Conservation (phyloP, 257 asterid genomes). For the Nicotiana paniculata region DNA sequence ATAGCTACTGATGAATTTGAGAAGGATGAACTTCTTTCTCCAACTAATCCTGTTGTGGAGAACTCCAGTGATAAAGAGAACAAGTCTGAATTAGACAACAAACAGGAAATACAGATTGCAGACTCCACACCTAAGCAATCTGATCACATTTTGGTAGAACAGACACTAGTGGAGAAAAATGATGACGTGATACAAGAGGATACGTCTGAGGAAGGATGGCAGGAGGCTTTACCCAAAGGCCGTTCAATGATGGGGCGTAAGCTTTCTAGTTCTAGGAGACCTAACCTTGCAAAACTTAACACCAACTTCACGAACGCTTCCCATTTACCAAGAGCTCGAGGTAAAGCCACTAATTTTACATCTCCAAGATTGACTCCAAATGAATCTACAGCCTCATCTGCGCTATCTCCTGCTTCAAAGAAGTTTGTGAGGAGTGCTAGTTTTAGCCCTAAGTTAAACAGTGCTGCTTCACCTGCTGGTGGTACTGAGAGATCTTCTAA, state of each 20-base stretch:
- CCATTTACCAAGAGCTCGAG: conserved; percentile 39
- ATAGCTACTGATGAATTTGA: conserved; percentile 37
- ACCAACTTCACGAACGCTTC: conserved; percentile 59
- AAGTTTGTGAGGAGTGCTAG: conserved; percentile 45
- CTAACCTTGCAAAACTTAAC: conserved; percentile 67
- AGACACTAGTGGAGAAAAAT: conserved; percentile 28
- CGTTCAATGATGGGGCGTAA: conserved; percentile 54
- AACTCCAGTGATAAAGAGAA: conserved; percentile 59
- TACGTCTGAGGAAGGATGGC: conserved; percentile 80
- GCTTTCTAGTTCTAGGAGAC: conserved; percentile 56
- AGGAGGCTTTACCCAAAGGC: conserved; percentile 81
- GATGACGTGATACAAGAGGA: conserved; percentile 42
- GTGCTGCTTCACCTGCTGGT: conserved; percentile 23
- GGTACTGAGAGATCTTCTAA: conserved; percentile 6
- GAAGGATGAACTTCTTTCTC: conserved; percentile 38
- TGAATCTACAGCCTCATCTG: conserved; percentile 42
- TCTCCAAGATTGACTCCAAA: conserved; percentile 45
- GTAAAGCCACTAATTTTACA: conserved; percentile 40
- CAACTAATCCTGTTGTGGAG: conserved; percentile 40
- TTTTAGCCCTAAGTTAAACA: conserved; percentile 47
- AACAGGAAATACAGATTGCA: conserved; percentile 27
- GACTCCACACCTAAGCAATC: conserved; percentile 27
- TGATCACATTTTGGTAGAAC: conserved; percentile 22
- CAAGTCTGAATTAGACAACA: conserved; percentile 41
- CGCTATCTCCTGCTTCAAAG: conserved; percentile 34